Conservation (phyloP, 2,329 filamentous ascomycete genomes). For the Penicillium occitanis region DNA sequence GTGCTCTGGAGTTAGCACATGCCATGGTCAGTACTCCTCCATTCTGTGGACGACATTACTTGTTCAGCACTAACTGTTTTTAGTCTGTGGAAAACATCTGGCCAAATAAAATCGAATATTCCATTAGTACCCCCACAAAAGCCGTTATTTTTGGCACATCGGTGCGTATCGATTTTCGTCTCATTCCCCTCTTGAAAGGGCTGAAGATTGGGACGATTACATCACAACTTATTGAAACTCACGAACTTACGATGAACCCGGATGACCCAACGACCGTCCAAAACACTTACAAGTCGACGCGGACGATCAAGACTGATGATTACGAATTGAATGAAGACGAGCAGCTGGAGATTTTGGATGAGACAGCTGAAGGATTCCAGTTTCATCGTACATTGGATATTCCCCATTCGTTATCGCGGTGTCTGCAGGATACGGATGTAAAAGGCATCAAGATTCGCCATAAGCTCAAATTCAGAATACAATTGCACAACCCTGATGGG, state of each 20-base stretch:
- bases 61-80: background rate
- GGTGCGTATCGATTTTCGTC: slow-evolving; percentile 78
- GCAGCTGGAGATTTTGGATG: slow-evolving; percentile 54
- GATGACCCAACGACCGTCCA: slow-evolving; percentile 43
- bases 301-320: slow-evolving; percentile 67
- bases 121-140: slow-evolving; percentile 88
- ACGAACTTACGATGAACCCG: slow-evolving; percentile 62
- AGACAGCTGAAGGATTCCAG: slow-evolving; percentile 61
- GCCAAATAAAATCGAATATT: slow-evolving; percentile 97
- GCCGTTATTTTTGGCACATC: slow-evolving; percentile 90
- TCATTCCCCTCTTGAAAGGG: slow-evolving; percentile 86
- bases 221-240: slow-evolving; percentile 75
- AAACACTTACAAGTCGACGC: slow-evolving; percentile 60
- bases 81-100: slow-evolving; percentile 89
- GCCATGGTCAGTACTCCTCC: slow-evolving; percentile 64
- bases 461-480: slow-evolving; percentile 87
- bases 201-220: slow-evolving; percentile 80
- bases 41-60: background rate
- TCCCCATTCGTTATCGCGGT: slow-evolving; percentile 77
- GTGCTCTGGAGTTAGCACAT: slow-evolving; percentile 75
- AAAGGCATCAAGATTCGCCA: slow-evolving; percentile 90
- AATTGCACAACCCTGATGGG: slow-evolving; percentile 90
- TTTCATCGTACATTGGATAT: slow-evolving; percentile 64
- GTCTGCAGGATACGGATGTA: slow-evolving; percentile 85
- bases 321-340: slow-evolving; percentile 67